Evolutionary conservation across 106 monocot species (phyloP).

Genomic region (Dendrobium nobile): DNA sequence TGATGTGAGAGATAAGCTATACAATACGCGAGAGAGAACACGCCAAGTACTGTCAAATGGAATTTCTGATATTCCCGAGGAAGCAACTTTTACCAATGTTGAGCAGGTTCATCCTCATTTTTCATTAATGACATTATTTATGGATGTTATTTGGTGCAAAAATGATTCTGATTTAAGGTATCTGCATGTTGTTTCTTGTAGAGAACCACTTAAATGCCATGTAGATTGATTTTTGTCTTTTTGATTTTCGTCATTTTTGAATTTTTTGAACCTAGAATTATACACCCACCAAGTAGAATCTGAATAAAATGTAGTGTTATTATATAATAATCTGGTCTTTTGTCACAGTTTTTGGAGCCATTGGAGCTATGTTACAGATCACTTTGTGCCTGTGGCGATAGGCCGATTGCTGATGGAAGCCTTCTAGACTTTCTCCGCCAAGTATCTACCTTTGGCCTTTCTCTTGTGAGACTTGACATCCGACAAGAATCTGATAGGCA

Average conservation of each 20-base stretch:
- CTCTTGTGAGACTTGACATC: constrained; percentile 90
- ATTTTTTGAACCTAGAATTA: background rate
- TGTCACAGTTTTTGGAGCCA: constrained; percentile 75
- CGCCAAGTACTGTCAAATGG: constrained; percentile 69
- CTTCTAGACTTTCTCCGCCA: constrained; percentile 93
- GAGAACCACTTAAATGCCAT: background rate
- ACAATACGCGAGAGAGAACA: constrained; percentile 68
- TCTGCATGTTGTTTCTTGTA: background rate
- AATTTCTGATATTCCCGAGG: constrained; percentile 70
- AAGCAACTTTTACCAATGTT: constrained; percentile 56
- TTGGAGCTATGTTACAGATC: constrained; percentile 93
- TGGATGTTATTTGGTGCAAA: background rate
- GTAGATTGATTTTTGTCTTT: background rate
- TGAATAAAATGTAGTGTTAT: background rate
- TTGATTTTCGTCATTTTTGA: background rate
- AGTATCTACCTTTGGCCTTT: constrained; percentile 93
- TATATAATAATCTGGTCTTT: background rate
- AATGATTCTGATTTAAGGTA: background rate
- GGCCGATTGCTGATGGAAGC: constrained; percentile 84
- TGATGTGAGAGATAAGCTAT: constrained; percentile 78
- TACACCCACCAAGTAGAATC: background rate
- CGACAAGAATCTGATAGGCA: constrained; percentile 98
- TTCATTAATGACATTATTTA: background rate
- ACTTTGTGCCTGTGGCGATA: constrained; percentile 74
- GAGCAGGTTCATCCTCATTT: constrained; percentile 46